Evolutionary conservation across 2,329 filamentous ascomycete genomes (phyloP).

Genomic region (Dryadomyces quercivorus): DNA sequence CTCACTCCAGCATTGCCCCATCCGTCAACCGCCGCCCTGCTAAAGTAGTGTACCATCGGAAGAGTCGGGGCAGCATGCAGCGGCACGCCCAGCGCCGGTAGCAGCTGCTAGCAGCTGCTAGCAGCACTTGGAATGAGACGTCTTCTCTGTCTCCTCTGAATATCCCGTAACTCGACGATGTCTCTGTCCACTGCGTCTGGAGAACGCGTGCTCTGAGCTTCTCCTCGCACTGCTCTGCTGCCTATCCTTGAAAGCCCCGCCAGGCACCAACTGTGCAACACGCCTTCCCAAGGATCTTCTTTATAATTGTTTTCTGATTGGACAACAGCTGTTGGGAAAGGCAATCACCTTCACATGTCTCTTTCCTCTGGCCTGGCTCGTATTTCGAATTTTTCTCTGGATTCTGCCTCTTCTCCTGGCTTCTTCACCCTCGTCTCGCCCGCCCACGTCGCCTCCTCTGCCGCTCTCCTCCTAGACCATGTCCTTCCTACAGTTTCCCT

Average conservation of each 20-base stretch:
- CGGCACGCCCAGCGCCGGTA: background rate
- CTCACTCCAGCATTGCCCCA: background rate
- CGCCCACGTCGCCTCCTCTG: background rate
- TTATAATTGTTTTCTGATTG: background rate
- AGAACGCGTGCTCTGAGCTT: no score
- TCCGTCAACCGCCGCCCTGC: background rate
- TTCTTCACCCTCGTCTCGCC: background rate
- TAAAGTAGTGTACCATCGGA: background rate
- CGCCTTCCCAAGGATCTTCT: background rate
- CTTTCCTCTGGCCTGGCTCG: background rate
- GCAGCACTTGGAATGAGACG: background rate
- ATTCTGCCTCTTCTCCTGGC: background rate
- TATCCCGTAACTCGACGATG: no score
- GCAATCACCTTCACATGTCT: background rate
- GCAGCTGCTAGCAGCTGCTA: background rate
- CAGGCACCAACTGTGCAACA: background rate
- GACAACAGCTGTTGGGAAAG: background rate
- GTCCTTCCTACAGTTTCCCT: constrained; percentile 17
- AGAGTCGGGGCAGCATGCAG: background rate
- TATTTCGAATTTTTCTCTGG: background rate
- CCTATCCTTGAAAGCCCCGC: no score
- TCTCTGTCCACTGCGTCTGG: no score
- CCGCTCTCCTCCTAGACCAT: constrained; percentile 1
- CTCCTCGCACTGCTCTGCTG: no score
- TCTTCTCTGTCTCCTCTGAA: no score